Evolutionary conservation across 2,329 filamentous ascomycete species (phyloP), one percentile per base, ranked within the genome.

Genomic region (Paecilomyces formosus): DNA sequence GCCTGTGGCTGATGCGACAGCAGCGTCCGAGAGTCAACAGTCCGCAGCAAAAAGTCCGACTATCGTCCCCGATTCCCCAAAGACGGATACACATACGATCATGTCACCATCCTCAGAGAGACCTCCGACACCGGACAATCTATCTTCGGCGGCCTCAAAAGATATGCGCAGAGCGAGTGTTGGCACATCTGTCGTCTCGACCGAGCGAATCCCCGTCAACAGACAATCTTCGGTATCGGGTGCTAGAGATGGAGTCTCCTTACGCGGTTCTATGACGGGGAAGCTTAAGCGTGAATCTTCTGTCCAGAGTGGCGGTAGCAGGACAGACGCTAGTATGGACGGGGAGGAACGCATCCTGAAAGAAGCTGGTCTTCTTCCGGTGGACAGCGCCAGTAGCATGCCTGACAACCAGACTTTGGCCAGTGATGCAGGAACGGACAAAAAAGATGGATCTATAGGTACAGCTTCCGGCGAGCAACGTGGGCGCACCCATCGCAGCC

Each of bases 401-500:
- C 72, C 73, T 21, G 76, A 71, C 8, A 71, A 74, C 39, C 39
- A 45, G 13, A 18, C 39, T 45, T 18, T 15, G 2, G 69, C 69
- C 11, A 76, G 73, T 55, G 78, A 78, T 30, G 66, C 68, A 6
- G 80, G 79, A 18, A 74, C 76, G 26, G 76, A 75, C 2, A 76
- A 78, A 24, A 61, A 73, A 64, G 68, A 69, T 60, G 66, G 77
- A 67, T 60, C 73, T 61, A 58, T 71, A 63, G 64, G 78, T 63
- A 39, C 70, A 62, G 57, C 71, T 61, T 58, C 78, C 68, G 79
- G 82, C 31, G 82, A 80, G 55, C 74, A 79, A 52, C 85, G 88
- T 51, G 81, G 80, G 62, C 86, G 81, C 58, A 91, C 92, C 55
- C 87, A 93, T 24, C 87, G 92, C 61, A 96, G 92, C 71, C 78